Percentiles rank a stretch among this genome's conserved stretches.
Evolutionary conservation across 2,329 filamentous ascomycete species (phyloP).

Genomic region (Neonectria magnoliae): DNA sequence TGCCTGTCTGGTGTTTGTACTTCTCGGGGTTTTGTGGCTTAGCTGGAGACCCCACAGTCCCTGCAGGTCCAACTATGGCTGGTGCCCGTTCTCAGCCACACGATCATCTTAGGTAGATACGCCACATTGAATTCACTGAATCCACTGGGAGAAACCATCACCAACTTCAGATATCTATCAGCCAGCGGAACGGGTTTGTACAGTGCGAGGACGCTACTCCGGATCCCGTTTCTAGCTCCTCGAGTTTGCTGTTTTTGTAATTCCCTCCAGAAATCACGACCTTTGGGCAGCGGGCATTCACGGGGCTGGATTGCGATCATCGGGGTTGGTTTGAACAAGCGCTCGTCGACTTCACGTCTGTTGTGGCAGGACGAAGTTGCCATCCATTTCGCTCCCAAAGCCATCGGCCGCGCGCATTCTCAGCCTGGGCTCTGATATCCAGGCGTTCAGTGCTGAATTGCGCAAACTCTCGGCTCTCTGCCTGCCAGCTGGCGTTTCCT

Average conservation of each 20-base stretch:
- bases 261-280: not conserved
- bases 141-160: constrained; percentile 43
- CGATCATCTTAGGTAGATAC: not conserved
- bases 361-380: not conserved
- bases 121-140: constrained; percentile 38
- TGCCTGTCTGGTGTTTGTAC: not conserved
- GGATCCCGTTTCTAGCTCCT: not conserved
- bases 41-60: not conserved
- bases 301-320: not conserved
- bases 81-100: constrained; percentile 17
- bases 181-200: constrained; percentile 23
- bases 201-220: constrained; percentile 1
- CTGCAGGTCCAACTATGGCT: constrained; percentile 30
- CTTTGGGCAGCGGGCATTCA: not conserved
- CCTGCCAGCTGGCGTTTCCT: constrained; percentile 10
- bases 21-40: not conserved
- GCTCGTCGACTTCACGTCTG: not conserved
- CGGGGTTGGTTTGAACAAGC: not conserved
- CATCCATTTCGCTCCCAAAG: not conserved
- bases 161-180: constrained; percentile 33
- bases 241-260: not conserved
- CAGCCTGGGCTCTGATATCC: not conserved
- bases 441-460: not conserved
- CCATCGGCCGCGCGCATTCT: not conserved
- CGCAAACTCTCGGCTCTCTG: not conserved